Percentiles rank a stretch among this genome's conserved stretches.
Evolutionary conservation across 768 basidiomycete species (phyloP).

Genomic region (Serendipita vermifera): DNA sequence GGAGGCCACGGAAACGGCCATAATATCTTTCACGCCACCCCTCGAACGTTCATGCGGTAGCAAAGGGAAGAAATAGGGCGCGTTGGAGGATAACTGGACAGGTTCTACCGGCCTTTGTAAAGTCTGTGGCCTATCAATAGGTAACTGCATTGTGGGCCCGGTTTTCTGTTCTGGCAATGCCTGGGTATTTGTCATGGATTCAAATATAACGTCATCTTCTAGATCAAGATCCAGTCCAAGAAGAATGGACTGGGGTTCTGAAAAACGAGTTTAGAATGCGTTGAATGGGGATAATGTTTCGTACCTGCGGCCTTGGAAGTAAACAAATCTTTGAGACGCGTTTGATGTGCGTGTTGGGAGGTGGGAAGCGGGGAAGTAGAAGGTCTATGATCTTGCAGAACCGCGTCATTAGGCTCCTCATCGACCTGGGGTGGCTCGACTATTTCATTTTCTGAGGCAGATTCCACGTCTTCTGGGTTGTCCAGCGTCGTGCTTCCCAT

Average conservation of each 20-base stretch:
- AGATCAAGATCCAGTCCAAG: slow-evolving; percentile 62
- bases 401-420: slow-evolving; percentile 10
- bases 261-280: slow-evolving; percentile 44
- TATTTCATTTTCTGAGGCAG: no score
- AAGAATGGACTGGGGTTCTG: slow-evolving; percentile 34
- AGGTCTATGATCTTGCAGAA: no score
- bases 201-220: slow-evolving; percentile 37
- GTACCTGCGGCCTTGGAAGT: slow-evolving; percentile 48
- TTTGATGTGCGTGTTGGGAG: slow-evolving; percentile 13
- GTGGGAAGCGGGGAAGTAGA: neutral
- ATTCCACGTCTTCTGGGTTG: neutral
- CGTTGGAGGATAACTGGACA: neutral
- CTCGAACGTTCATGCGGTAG: neutral
- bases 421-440: slow-evolving; percentile 22
- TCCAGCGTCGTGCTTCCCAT: neutral
- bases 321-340: slow-evolving; percentile 58
- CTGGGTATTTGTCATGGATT: neutral
- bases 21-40: slow-evolving; percentile 29
- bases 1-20: slow-evolving; percentile 36
- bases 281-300: slow-evolving; percentile 13
- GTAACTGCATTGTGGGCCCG: no score
- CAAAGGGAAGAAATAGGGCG: slow-evolving; percentile 3
- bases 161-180: no score
- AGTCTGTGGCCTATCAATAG: no score
- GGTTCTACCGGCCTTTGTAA: neutral